A percentile compares a stretch with the other conserved stretches of the same genome.
These are phyloP conservation scores for Aspergillus coremiiformis DNA, from an alignment of 495 filamentous ascomycete genomes.

Conservation along the genomic window DNA sequence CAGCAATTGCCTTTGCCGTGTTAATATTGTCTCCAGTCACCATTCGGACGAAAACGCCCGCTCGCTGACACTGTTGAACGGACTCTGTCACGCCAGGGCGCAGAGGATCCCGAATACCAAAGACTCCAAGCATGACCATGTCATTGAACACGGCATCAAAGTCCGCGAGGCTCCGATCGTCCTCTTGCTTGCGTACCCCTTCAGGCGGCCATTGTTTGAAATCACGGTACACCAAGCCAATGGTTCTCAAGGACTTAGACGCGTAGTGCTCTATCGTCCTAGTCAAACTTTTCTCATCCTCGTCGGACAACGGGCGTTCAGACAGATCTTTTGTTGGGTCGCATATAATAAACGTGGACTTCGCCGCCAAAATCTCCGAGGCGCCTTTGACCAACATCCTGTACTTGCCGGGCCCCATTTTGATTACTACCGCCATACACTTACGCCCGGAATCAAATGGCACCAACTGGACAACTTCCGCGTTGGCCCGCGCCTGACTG, in stretches of 20 bases:
- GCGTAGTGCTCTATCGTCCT: constrained; percentile 71
- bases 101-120: constrained; percentile 85
- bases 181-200: constrained; percentile 55
- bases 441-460: constrained; percentile 84
- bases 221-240: constrained; percentile 79
- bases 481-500: constrained; percentile 61
- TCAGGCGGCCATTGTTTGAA: constrained; percentile 84
- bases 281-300: constrained; percentile 53
- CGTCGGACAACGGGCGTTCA: constrained; percentile 46
- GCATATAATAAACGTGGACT: constrained; percentile 62
- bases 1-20: constrained; percentile 80
- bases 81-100: constrained; percentile 70
- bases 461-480: constrained; percentile 61
- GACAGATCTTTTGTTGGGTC: constrained; percentile 59
- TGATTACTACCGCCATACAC: constrained; percentile 79
- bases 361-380: constrained; percentile 74
- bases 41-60: constrained; percentile 83
- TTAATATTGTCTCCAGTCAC: constrained; percentile 83
- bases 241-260: constrained; percentile 74
- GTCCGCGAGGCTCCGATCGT: constrained; percentile 59
- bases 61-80: constrained; percentile 64
- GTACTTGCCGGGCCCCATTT: constrained; percentile 56
- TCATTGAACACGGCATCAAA: constrained; percentile 76
- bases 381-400: constrained; percentile 80
- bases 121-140: constrained; percentile 71